phyloP scores from a whole-genome alignment of 2,329 filamentous ascomycete genomes.

The Dryadomyces quercus-mongolicae region DNA sequence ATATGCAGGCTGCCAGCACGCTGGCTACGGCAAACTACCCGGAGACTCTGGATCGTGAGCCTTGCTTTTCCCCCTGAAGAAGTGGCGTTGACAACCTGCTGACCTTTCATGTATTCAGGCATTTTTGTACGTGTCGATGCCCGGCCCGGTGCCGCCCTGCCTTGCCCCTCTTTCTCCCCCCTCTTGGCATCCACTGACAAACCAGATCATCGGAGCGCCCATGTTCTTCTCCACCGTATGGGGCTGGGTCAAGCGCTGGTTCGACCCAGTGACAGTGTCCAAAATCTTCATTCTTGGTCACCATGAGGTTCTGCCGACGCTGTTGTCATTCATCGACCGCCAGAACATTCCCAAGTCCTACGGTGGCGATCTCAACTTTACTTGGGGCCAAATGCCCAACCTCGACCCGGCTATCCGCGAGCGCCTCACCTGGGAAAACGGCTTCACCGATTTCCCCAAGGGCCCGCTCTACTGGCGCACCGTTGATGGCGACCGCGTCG shows the following conservation, averaged over 20 bases:
- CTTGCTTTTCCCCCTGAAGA: conserved; percentile 16
- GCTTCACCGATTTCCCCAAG: conserved; percentile 37
- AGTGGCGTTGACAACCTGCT: background rate
- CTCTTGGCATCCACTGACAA: background rate
- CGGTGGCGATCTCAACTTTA: conserved; percentile 74
- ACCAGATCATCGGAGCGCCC: conserved; percentile 73
- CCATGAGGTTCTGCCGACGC: conserved; percentile 61
- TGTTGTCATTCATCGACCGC: conserved; percentile 70
- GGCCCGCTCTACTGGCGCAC: conserved; percentile 47
- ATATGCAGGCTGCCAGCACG: conserved; percentile 86
- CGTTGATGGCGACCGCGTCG: conserved; percentile 30
- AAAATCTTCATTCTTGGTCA: conserved; percentile 86
- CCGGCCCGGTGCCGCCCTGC: background rate
- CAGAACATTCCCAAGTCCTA: conserved; percentile 81
- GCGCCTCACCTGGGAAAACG: conserved; percentile 38
- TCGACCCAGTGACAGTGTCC: conserved; percentile 82
- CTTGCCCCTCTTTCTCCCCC: background rate
- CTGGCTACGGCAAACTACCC: conserved; percentile 91
- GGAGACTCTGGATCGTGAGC: conserved; percentile 79
- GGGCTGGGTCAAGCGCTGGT: conserved; percentile 94
- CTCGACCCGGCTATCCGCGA: conserved; percentile 52
- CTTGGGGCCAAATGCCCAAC: conserved; percentile 62
- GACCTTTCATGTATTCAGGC: background rate
- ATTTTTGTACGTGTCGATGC: conserved; percentile 7
- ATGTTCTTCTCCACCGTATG: conserved; percentile 86